These are phyloP conservation scores for Helminthosporium solani DNA, from an alignment of 2,329 filamentous ascomycete species.

Conservation along the genomic window DNA sequence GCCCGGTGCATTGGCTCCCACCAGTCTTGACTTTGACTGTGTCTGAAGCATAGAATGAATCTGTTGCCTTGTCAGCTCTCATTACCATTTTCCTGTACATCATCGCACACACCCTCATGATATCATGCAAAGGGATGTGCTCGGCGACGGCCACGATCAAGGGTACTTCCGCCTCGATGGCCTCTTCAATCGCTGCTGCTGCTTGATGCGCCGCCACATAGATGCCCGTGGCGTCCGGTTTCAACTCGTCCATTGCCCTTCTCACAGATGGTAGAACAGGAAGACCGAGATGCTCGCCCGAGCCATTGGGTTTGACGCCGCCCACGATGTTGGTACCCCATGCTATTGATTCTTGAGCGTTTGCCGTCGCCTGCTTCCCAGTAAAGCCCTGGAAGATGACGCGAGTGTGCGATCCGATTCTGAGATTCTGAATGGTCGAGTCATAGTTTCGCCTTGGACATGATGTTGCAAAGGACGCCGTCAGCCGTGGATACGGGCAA, in stretches of 20 bases:
- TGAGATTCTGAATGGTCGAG: constrained; percentile 65
- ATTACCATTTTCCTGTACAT: background rate
- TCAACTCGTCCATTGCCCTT: constrained; percentile 67
- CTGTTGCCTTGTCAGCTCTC: constrained; percentile 34
- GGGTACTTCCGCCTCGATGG: constrained; percentile 75
- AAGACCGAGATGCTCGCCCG: constrained; percentile 70
- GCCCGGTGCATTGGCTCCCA: constrained; percentile 79
- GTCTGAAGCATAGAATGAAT: constrained; percentile 70
- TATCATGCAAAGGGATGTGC: constrained; percentile 76
- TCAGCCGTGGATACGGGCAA: background rate
- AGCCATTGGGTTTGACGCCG: constrained; percentile 70
- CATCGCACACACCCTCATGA: constrained; percentile 60
- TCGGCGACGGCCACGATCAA: constrained; percentile 78
- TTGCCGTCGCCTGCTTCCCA: constrained; percentile 68
- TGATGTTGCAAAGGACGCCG: constrained; percentile 30
- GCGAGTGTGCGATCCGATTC: constrained; percentile 64
- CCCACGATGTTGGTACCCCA: constrained; percentile 82
- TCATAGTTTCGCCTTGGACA: constrained; percentile 50
- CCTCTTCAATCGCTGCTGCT: constrained; percentile 72
- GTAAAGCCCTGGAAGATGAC: constrained; percentile 74
- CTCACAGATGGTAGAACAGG: constrained; percentile 70
- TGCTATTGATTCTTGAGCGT: constrained; percentile 72
- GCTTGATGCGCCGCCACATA: constrained; percentile 78
- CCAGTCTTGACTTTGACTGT: constrained; percentile 69
- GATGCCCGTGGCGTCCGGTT: constrained; percentile 75